A percentile compares a stretch with the other conserved stretches of the same genome.
These are phyloP conservation scores for Tetracladium marchalianum DNA, from an alignment of 495 filamentous ascomycete genomes.

Conservation along the genomic window DNA sequence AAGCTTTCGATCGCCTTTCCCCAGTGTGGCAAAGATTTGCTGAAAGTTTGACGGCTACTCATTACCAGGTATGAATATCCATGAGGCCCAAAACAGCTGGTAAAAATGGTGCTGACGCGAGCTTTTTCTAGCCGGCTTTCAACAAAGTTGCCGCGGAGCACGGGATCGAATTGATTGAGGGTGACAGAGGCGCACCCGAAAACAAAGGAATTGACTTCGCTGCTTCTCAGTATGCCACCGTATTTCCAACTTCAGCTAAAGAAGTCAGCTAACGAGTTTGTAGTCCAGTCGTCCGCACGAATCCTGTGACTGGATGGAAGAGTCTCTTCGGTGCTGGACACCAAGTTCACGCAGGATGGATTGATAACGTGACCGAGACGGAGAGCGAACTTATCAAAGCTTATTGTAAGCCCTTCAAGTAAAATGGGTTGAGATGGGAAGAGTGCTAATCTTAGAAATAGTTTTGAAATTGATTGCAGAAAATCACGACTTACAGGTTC, in stretches of 20 bases:
- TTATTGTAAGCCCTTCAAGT: neutral
- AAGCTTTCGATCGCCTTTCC: conserved; percentile 66
- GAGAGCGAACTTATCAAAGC: conserved; percentile 4
- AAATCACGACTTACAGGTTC: conserved; percentile 71
- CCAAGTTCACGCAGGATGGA: conserved; percentile 37
- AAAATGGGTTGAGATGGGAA: too few species aligned
- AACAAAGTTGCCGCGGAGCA: conserved; percentile 40
- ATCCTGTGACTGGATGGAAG: conserved; percentile 71
- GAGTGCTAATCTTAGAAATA: too few species aligned
- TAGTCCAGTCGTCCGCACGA: conserved; percentile 62
- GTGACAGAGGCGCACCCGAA: conserved; percentile 50
- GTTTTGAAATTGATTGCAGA: conserved; percentile 35
- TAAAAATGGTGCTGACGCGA: too few species aligned
- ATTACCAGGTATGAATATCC: conserved; percentile 32
- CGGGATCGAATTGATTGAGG: conserved; percentile 42
- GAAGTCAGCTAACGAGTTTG: neutral
- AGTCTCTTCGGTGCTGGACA: conserved; percentile 53
- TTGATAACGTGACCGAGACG: conserved; percentile 4
- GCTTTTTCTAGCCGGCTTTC: conserved; percentile 41
- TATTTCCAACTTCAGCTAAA: neutral
- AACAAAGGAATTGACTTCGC: conserved; percentile 52
- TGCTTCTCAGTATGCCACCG: conserved; percentile 14
- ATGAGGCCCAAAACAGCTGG: too few species aligned
- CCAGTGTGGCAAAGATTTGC: conserved; percentile 51
- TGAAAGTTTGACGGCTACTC: conserved; percentile 53